Conservation (phyloP, 805 yeast genomes). For the Pichia kluyveri region DNA sequence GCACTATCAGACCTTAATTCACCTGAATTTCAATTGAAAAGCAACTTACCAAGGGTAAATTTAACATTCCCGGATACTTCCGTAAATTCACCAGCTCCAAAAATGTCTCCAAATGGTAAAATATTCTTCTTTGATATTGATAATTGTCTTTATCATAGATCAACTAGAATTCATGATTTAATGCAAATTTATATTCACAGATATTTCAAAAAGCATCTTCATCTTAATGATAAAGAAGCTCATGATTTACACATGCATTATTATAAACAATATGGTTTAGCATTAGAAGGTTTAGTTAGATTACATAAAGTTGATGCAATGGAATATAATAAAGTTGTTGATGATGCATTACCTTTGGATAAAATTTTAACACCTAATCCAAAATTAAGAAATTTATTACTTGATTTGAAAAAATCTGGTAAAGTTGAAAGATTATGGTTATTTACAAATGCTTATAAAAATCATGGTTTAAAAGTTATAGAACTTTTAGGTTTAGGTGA, state of each 20-base stretch:
- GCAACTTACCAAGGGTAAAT: slow-evolving; percentile 17
- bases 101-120: slow-evolving; percentile 15
- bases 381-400: slow-evolving; percentile 42
- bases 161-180: slow-evolving; percentile 69
- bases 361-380: slow-evolving; percentile 59
- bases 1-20: not conserved
- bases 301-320: slow-evolving; percentile 72
- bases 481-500: slow-evolving; percentile 83
- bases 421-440: slow-evolving; percentile 77
- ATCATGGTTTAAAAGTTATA: slow-evolving; percentile 78
- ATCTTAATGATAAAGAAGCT: slow-evolving; percentile 66
- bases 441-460: slow-evolving; percentile 89
- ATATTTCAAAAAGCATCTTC: slow-evolving; percentile 60
- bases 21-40: not conserved
- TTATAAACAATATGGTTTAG: slow-evolving; percentile 83
- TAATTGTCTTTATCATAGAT: slow-evolving; percentile 76
- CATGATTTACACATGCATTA: slow-evolving; percentile 59
- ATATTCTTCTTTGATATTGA: slow-evolving; percentile 86
- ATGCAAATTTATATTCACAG: slow-evolving; percentile 83
- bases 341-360: slow-evolving; percentile 85
- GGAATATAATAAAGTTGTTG: slow-evolving; percentile 82
- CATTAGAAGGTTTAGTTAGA: slow-evolving; percentile 79
- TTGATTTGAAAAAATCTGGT: slow-evolving; percentile 32
- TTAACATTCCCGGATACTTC: slow-evolving; percentile 24
- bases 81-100: slow-evolving; percentile 13